Conservation (phyloP, 352 stramenopile species). For the Saprolegnia parasitica region DNA sequence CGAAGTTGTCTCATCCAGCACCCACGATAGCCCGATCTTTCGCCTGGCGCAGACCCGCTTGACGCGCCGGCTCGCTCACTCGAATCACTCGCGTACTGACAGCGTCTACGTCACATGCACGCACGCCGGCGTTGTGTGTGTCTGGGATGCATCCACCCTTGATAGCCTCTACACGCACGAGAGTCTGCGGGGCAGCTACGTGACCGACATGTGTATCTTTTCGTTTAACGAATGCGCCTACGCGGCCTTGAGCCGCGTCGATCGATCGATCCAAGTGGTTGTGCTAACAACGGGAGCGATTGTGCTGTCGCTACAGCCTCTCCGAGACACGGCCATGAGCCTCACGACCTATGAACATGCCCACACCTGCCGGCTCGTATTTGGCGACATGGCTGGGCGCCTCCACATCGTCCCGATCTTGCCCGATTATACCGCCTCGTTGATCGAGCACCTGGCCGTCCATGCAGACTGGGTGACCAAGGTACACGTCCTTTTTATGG, state of each 20-base stretch:
- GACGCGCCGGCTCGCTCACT: neutral
- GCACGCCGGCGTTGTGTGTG: neutral
- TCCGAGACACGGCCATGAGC: too few relatives aligned
- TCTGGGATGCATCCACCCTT: constrained; percentile 11
- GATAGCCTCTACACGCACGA: neutral
- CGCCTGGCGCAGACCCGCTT: neutral
- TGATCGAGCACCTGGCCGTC: too few relatives aligned
- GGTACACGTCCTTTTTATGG: neutral
- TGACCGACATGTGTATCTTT: constrained; percentile 9
- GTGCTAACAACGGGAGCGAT: too few relatives aligned
- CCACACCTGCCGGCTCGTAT: too few relatives aligned
- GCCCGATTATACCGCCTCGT: too few relatives aligned
- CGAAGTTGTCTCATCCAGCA: neutral
- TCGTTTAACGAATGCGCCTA: too few relatives aligned
- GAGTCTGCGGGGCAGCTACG: neutral
- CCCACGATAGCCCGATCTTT: neutral
- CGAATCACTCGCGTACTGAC: neutral
- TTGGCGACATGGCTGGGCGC: too few relatives aligned
- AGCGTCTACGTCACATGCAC: constrained; percentile 19
- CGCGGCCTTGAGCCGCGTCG: too few relatives aligned
- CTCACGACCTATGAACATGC: too few relatives aligned
- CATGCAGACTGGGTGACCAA: constrained; percentile 15
- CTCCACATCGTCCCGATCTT: too few relatives aligned
- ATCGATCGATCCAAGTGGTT: too few relatives aligned
- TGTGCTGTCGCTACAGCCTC: too few relatives aligned